phyloP scores from a whole-genome alignment of 148 eudicot genomes.

The Arbutus unedo region DNA sequence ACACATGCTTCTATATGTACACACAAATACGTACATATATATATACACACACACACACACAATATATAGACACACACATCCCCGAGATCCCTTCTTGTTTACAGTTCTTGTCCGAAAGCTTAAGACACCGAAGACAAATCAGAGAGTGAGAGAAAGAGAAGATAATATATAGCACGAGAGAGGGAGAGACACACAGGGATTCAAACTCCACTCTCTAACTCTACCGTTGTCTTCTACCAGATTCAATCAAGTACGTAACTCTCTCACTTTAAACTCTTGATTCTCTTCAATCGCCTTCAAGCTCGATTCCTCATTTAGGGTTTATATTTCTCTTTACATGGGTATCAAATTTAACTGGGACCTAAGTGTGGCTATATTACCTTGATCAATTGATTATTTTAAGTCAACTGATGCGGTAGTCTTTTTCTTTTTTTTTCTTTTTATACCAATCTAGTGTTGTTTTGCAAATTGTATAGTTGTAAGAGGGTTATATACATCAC shows the following conservation, averaged over 20 bases:
- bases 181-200: neutral
- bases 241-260: slow-evolving; percentile 6
- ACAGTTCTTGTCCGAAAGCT: slow-evolving; percentile 10
- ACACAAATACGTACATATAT: neutral
- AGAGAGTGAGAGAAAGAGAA: neutral
- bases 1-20: neutral
- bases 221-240: neutral
- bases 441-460: neutral
- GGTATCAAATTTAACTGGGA: neutral
- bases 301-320: slow-evolving; percentile 11
- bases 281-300: neutral
- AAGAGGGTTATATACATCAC: neutral
- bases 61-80: neutral
- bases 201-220: neutral
- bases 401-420: neutral
- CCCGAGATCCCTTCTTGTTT: neutral
- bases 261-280: neutral
- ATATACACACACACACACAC: neutral
- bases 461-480: neutral
- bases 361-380: neutral
- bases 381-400: neutral
- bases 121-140: slow-evolving; percentile 12
- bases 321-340: neutral
- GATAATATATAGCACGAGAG: neutral
- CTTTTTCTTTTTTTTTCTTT: no score